Evolutionary conservation across 192 early-diverging fungal genomes (phyloP).

Genomic region (Coemansia sp.): DNA sequence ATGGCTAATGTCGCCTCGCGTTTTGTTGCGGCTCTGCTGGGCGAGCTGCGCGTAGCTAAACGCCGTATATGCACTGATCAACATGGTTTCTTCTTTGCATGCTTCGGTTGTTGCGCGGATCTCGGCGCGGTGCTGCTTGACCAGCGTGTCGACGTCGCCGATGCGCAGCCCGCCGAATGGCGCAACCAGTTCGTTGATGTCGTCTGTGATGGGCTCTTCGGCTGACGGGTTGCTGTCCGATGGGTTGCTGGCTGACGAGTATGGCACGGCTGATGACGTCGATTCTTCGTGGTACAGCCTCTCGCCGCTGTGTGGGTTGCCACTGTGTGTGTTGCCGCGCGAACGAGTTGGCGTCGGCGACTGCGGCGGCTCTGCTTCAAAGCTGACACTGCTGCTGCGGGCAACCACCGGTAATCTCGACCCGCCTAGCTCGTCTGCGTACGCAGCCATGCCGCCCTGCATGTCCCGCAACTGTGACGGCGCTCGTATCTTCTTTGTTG

Average conservation of each 20-base stretch:
- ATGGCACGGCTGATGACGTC: slow-evolving; percentile 3
- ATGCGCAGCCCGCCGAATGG: slow-evolving; percentile 28
- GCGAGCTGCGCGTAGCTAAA: slow-evolving; percentile 36
- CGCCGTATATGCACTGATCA: slow-evolving; percentile 46
- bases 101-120: slow-evolving; percentile 61
- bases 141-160: slow-evolving; percentile 58
- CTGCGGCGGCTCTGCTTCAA: slow-evolving; percentile 22
- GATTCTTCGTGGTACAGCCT: background rate
- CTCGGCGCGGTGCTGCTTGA: slow-evolving; percentile 63
- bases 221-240: slow-evolving; percentile 3
- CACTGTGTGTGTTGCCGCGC: slow-evolving; percentile 10
- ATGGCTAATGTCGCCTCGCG: background rate
- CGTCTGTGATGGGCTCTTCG: slow-evolving; percentile 2
- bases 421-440: background rate
- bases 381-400: slow-evolving; percentile 20
- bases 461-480: slow-evolving; percentile 12
- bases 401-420: slow-evolving; percentile 11
- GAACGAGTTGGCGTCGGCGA: slow-evolving; percentile 17
- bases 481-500: background rate
- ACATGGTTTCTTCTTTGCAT: slow-evolving; percentile 63
- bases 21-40: slow-evolving; percentile 30
- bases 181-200: slow-evolving; percentile 6
- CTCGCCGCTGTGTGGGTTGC: slow-evolving; percentile 24
- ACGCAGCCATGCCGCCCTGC: slow-evolving; percentile 5
- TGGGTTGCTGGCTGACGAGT: slow-evolving; percentile 3